Conservation (phyloP, 305 asterid species). For the Fraxinus albicans region DNA sequence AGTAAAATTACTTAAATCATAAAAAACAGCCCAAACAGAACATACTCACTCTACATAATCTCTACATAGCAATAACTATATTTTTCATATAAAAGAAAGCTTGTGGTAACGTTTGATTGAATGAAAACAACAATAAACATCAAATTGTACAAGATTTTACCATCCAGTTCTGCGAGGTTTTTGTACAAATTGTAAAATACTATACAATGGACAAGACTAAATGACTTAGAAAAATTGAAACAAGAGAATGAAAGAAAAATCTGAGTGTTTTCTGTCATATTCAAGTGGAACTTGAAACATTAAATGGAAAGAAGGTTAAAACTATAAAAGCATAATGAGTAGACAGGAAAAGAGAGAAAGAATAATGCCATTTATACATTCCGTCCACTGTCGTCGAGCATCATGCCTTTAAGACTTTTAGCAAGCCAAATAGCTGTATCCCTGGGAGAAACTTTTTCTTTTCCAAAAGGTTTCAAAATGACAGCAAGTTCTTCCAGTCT, state of each 20-base stretch:
- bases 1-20: neutral
- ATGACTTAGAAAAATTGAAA: neutral
- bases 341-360: constrained; percentile 6
- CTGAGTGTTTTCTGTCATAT: neutral
- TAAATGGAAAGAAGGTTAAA: neutral
- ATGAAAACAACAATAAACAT: neutral
- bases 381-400: constrained; percentile 74
- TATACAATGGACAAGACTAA: constrained; percentile 27
- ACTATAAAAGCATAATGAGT: constrained; percentile 16
- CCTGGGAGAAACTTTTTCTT: constrained; percentile 93
- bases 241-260: neutral
- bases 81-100: neutral
- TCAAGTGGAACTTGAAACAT: neutral
- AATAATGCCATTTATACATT: constrained; percentile 37
- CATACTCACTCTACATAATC: neutral
- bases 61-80: neutral
- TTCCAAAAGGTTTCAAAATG: constrained; percentile 90
- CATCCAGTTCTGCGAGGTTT: constrained; percentile 12
- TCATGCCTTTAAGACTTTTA: constrained; percentile 95
- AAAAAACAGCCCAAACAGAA: neutral
- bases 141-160: neutral
- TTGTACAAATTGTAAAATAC: constrained; percentile 23
- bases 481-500: constrained; percentile 87
- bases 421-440: constrained; percentile 99
- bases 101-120: neutral